These are phyloP conservation scores for Dissophora ornata DNA, from an alignment of 192 early-diverging fungal genomes.

Conservation along the genomic window DNA sequence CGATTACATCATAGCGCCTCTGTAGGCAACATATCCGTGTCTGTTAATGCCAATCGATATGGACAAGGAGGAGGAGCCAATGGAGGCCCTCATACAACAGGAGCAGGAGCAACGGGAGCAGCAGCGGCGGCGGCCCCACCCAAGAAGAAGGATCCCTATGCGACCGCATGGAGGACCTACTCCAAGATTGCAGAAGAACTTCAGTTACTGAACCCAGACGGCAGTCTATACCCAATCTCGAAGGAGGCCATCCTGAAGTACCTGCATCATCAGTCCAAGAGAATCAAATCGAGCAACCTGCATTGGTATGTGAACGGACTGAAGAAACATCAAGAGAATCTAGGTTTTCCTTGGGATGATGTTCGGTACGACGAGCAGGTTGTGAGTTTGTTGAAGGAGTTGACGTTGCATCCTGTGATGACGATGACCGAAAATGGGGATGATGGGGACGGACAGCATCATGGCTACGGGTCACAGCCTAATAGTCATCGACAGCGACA, in stretches of 20 bases:
- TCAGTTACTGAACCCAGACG: conserved; percentile 35
- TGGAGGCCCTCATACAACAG: background rate
- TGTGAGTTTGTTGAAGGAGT: conserved; percentile 40
- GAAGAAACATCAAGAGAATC: conserved; percentile 53
- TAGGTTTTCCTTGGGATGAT: conserved; percentile 51
- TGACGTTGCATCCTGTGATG: conserved; percentile 39
- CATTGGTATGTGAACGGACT: conserved; percentile 55
- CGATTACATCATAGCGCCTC: conserved; percentile 47
- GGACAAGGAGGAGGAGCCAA: background rate
- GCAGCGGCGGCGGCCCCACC: background rate
- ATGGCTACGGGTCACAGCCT: conserved; percentile 16
- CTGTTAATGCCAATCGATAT: conserved; percentile 12
- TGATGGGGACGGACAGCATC: conserved; percentile 17
- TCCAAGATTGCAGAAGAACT: conserved; percentile 53
- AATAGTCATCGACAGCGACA: conserved; percentile 41
- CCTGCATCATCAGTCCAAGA: conserved; percentile 47
- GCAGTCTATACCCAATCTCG: conserved; percentile 44
- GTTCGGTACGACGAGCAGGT: conserved; percentile 52
- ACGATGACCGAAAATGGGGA: conserved; percentile 21
- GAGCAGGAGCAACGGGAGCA: background rate
- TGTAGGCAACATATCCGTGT: conserved; percentile 35
- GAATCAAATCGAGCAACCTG: conserved; percentile 51
- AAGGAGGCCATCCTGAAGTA: conserved; percentile 54
- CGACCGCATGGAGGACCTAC: conserved; percentile 52
- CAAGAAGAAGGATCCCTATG: conserved; percentile 52